These are phyloP conservation scores for Pseudotsuga menziesii DNA, from an alignment of 75 land plant genomes.

Conservation along the genomic window DNA sequence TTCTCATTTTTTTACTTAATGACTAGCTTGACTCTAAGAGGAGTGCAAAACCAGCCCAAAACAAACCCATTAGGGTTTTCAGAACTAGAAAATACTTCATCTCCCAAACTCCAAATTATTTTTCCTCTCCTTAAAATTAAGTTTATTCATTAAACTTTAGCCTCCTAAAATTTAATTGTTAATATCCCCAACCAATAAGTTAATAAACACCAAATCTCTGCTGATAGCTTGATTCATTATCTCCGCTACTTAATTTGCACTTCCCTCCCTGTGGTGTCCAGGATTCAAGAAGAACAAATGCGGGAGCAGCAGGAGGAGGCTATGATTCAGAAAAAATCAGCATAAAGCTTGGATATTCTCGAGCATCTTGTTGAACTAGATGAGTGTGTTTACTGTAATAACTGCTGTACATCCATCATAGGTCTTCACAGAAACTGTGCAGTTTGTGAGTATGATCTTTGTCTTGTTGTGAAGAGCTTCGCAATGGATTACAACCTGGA, in stretches of 20 bases:
- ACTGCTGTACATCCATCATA: constrained; percentile 59
- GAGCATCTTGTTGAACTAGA: constrained; percentile 12
- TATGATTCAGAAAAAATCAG: constrained; percentile 8
- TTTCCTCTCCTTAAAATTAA: too few species aligned
- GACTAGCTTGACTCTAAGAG: too few species aligned
- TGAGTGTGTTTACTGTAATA: constrained; percentile 46
- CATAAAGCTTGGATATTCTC: constrained; percentile 18
- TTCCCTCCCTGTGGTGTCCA: constrained; percentile 41
- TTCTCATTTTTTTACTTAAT: too few species aligned
- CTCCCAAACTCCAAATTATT: too few species aligned
- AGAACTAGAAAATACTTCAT: too few species aligned
- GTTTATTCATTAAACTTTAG: too few species aligned
- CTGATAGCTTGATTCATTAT: constrained; percentile 12
- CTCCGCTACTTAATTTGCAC: constrained; percentile 30
- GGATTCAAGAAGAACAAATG: constrained; percentile 32
- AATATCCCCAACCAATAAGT: too few species aligned
- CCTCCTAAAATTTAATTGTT: too few species aligned
- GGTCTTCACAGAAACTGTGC: constrained; percentile 71
- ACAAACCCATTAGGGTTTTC: too few species aligned
- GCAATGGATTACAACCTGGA: constrained; percentile 25
- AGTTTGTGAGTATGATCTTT: constrained; percentile 59
- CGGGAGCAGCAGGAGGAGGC: constrained; percentile 39
- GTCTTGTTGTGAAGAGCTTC: constrained; percentile 66
- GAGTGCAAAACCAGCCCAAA: too few species aligned
- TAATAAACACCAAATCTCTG: too few species aligned